Evolutionary conservation across 305 asterid genomes (phyloP).

Genomic region (Rubia occidens): DNA sequence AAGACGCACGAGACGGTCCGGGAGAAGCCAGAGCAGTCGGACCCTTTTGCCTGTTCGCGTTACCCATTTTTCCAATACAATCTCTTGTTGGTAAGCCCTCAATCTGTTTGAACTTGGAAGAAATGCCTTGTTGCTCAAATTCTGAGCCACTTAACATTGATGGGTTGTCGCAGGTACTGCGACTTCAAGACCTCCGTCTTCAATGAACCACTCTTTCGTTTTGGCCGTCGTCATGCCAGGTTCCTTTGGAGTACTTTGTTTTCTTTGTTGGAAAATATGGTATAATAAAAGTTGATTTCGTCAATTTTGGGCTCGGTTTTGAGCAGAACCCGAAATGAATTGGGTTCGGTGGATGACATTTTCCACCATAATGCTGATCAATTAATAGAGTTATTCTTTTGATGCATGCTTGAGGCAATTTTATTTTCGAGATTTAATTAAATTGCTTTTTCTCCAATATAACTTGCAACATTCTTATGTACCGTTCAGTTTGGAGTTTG

Average conservation of each 20-base stretch:
- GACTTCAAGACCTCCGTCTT: conserved; percentile 51
- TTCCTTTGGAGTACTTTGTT: conserved; percentile 2
- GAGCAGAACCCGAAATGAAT: too few relatives aligned
- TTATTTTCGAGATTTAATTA: too few relatives aligned
- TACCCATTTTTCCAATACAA: conserved; percentile 32
- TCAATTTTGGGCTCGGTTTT: too few relatives aligned
- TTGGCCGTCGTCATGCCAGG: conserved; percentile 69
- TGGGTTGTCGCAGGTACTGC: conserved; percentile 44
- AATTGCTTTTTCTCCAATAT: too few relatives aligned
- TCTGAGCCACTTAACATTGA: conserved; percentile 1
- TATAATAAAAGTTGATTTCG: too few relatives aligned
- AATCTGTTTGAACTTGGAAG: background rate
- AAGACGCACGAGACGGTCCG: conserved; percentile 37
- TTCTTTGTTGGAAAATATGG: too few relatives aligned
- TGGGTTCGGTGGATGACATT: too few relatives aligned
- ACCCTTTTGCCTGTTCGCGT: conserved; percentile 51
- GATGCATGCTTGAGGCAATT: too few relatives aligned
- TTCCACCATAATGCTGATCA: too few relatives aligned
- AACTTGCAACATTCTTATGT: too few relatives aligned
- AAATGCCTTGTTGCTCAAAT: background rate
- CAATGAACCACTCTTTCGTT: conserved; percentile 57
- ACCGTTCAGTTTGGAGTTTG: background rate
- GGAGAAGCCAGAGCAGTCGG: conserved; percentile 34
- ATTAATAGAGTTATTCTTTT: too few relatives aligned
- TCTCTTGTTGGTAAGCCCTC: conserved; percentile 58